These are phyloP conservation scores for Talaromyces sp. DNA, from an alignment of 2,329 filamentous ascomycete species.

Conservation along the genomic window DNA sequence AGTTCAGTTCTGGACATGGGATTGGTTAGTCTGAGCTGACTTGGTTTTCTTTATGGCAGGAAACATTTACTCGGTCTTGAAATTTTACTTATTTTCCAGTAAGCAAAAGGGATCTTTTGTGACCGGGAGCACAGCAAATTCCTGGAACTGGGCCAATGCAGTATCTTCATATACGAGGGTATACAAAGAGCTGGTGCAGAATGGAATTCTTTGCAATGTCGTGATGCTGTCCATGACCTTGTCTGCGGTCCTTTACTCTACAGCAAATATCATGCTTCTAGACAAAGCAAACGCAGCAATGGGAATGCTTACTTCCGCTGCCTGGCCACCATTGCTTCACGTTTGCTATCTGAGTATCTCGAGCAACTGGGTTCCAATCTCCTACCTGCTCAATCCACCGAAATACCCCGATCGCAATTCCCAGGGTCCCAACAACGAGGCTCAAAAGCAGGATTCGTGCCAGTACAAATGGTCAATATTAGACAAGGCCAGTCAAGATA, in stretches of 20 bases:
- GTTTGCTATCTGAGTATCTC: slow-evolving; percentile 18
- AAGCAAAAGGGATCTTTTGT: slow-evolving; percentile 35
- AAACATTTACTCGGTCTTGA: slow-evolving; percentile 24
- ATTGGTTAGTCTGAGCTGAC: background rate
- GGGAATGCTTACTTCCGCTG: slow-evolving; percentile 17
- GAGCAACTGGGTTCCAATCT: slow-evolving; percentile 25
- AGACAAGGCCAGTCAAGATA: slow-evolving; percentile 7
- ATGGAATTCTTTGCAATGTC: slow-evolving; percentile 22
- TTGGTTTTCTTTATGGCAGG: slow-evolving; percentile 12
- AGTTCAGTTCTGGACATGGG: slow-evolving; percentile 2
- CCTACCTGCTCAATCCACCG: slow-evolving; percentile 25
- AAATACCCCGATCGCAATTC: slow-evolving; percentile 5
- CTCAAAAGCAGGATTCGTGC: too few species aligned
- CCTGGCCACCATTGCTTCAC: slow-evolving; percentile 29
- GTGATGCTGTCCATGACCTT: slow-evolving; percentile 14
- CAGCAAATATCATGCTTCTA: background rate
- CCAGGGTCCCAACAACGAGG: background rate
- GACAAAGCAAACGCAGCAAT: background rate
- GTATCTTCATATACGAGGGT: slow-evolving; percentile 8
- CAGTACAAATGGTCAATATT: background rate
- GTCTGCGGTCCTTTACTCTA: slow-evolving; percentile 6
- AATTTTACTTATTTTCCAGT: slow-evolving; percentile 27
- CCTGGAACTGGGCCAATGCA: slow-evolving; percentile 21
- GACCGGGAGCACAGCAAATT: slow-evolving; percentile 32
- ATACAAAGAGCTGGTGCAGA: slow-evolving; percentile 19